Conservation (phyloP, 1,284 basidiomycete genomes). For the Bjerkandera adusta region DNA sequence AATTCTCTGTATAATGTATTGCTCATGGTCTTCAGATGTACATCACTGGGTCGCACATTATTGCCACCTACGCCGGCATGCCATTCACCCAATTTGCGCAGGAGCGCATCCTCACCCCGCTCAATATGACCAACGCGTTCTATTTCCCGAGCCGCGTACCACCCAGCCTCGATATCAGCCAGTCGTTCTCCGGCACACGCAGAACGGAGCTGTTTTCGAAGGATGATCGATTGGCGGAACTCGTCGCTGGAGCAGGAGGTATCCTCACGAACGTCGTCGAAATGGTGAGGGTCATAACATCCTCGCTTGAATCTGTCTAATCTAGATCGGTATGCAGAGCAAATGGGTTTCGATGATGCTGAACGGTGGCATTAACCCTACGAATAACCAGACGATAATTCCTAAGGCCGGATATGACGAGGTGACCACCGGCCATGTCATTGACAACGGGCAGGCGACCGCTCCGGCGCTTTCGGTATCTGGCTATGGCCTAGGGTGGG, state of each 20-base stretch:
- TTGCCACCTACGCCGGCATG: conserved; percentile 28
- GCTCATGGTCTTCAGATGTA: conserved; percentile 31
- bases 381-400: conserved; percentile 25
- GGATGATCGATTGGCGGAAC: conserved; percentile 20
- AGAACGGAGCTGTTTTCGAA: conserved; percentile 24
- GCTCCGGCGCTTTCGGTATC: conserved; percentile 15
- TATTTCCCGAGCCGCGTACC: conserved; percentile 29
- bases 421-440: conserved; percentile 24
- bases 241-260: conserved; percentile 34
- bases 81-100: conserved; percentile 22
- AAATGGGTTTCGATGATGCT: conserved; percentile 33
- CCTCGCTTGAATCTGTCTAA: too few relatives aligned
- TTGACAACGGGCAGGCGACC: conserved; percentile 14
- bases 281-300: conserved; percentile 35
- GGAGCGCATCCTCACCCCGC: conserved; percentile 14
- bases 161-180: conserved; percentile 27
- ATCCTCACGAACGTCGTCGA: conserved; percentile 34
- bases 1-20: neutral
- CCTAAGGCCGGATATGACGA: conserved; percentile 26
- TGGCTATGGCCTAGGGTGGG: conserved; percentile 37
- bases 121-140: conserved; percentile 14
- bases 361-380: conserved; percentile 24
- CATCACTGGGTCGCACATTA: conserved; percentile 26
- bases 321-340: conserved; percentile 19
- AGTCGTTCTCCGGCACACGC: conserved; percentile 25